A percentile compares a stretch with the other conserved stretches of the same genome.
phyloP scores from a whole-genome alignment of 2,329 filamentous ascomycete genomes.

The Sarocladium brachiariae region DNA sequence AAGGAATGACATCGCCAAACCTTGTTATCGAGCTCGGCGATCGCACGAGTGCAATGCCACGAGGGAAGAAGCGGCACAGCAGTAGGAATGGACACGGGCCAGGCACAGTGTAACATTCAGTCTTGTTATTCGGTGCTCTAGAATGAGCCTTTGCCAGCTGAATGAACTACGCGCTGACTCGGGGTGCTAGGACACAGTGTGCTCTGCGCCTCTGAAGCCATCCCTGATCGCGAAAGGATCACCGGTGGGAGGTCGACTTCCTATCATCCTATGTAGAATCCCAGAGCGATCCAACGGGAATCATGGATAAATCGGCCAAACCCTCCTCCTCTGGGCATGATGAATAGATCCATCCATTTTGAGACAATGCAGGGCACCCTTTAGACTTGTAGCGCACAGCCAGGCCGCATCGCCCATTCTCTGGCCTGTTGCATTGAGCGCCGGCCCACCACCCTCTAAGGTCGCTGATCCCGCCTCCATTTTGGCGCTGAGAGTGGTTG shows the following conservation, averaged over 20 bases:
- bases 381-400: too few relatives aligned
- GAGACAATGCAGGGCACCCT: too few relatives aligned
- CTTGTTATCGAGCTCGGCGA: neutral
- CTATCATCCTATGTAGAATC: too few relatives aligned
- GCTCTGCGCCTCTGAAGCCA: neutral
- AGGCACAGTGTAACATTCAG: neutral
- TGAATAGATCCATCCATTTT: too few relatives aligned
- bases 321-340: too few relatives aligned
- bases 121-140: neutral
- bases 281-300: neutral
- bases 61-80: neutral
- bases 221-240: neutral
- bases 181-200: neutral
- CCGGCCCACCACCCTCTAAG: neutral
- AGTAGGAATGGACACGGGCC: neutral
- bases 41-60: neutral
- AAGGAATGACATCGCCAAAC: neutral
- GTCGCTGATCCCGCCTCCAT: constrained; percentile 1
- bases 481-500: neutral
- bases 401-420: too few relatives aligned
- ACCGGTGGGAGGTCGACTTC: neutral
- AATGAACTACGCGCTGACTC: neutral
- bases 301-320: too few relatives aligned
- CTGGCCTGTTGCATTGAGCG: neutral
- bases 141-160: neutral